Evolutionary conservation across 1,284 basidiomycete genomes (phyloP).

Genomic region (Ceratobasidium theobromae): DNA sequence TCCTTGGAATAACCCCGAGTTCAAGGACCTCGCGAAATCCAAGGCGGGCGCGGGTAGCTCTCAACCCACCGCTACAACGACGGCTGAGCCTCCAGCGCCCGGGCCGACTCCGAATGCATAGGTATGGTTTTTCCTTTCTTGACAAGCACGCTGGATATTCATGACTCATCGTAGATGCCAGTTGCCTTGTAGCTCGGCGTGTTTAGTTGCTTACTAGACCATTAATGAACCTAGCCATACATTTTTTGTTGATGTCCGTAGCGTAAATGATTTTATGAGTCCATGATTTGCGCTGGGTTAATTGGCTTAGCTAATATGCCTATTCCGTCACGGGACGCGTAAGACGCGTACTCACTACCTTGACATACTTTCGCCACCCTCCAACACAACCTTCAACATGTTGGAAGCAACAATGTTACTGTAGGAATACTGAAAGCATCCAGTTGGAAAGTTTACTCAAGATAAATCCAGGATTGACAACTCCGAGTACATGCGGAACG

Average conservation of each 20-base stretch:
- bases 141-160: no score
- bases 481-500: constrained; percentile 95
- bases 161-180: no score
- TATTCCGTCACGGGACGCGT: constrained; percentile 29
- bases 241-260: constrained; percentile 1
- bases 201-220: background rate
- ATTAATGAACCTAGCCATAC: background rate
- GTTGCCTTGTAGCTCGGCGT: constrained; percentile 4
- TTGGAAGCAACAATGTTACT: constrained; percentile 26
- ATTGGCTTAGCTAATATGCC: constrained; percentile 10
- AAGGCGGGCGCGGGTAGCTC: background rate
- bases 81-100: background rate
- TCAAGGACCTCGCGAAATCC: constrained; percentile 22
- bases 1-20: constrained; percentile 72
- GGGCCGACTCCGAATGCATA: constrained; percentile 14
- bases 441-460: background rate
- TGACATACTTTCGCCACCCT: background rate
- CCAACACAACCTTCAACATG: background rate
- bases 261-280: no score
- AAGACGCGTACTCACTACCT: constrained; percentile 22
- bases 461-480: constrained; percentile 73
- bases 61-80: background rate
- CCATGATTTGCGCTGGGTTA: no score
- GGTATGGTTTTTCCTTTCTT: constrained; percentile 16
- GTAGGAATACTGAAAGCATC: background rate